Evolutionary conservation across 2,329 filamentous ascomycete species (phyloP), one percentile per base, ranked within the genome.

Genomic region (Chaetothyriales sp.): DNA sequence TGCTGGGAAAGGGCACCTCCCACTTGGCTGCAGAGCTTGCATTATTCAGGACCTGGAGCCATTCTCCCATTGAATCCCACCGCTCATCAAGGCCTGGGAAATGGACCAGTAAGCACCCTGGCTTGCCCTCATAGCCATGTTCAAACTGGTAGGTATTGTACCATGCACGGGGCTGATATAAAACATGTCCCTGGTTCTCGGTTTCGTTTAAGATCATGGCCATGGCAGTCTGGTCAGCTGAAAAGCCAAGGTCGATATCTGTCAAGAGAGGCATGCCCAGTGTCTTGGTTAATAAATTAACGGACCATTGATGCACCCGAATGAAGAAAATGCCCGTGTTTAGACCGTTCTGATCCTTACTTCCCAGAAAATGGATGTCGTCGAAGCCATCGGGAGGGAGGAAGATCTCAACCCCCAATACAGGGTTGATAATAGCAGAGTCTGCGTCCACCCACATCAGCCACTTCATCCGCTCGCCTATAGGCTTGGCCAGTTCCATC

Each of bases 251-350:
- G 1, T 51, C 9, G 18, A 57, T 47, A 8, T 60, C 49, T 3
- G 58, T 52, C 18, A 58, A 48, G 12, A 49, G 18, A 7, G 57
- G 61, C 46, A 63, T 63, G 32, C 61, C 55, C 18, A 65, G 57
- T 5, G 55, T 55, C 15, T 62, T 58, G 19, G 60, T 58, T 12
- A 68, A 56, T 9, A 65, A 53, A 8, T 62, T 53, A 22, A 66
- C 55, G 10, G 60, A 64, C 65, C 65, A 67, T 19, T 58, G 55
- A 26, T 64, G 59, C 20, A 67, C 64, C 18, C 64, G 62, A 39
- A 67, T 55, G 22, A 63, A 58, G 52, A 67, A 66, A 6, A 63
- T 58, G 5, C 65, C 64, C 32, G 60, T 60, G 46, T 68, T 66
- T 26, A 67, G 55, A 9, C 65, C 64, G 36, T 62, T 62, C 53